phyloP scores from a whole-genome alignment of 176 grass and related monocot genomes.

The Zizania latifolia region DNA sequence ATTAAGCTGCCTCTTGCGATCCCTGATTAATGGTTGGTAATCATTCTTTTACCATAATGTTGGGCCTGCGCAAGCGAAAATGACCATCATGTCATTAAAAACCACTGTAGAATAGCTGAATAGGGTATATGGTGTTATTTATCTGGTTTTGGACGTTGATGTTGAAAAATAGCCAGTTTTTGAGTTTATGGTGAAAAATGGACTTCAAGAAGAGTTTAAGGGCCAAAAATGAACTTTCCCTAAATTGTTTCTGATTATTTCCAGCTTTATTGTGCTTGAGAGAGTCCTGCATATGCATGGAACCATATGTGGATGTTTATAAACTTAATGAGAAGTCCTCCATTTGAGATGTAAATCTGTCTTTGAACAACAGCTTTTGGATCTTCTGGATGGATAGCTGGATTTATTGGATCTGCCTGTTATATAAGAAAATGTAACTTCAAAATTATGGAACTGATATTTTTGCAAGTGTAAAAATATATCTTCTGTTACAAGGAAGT shows the following conservation, averaged over 20 bases:
- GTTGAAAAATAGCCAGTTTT: too few relatives aligned
- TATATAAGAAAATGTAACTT: background rate
- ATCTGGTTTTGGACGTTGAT: too few relatives aligned
- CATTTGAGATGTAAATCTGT: background rate
- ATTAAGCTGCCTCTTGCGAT: background rate
- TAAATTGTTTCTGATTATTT: background rate
- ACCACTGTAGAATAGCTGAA: too few relatives aligned
- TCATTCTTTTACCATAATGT: constrained; percentile 13
- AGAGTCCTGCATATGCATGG: background rate
- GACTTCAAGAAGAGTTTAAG: background rate
- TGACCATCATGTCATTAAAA: too few relatives aligned
- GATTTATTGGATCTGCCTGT: background rate
- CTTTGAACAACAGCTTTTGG: background rate
- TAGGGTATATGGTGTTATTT: too few relatives aligned
- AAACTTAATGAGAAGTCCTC: background rate
- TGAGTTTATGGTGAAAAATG: too few relatives aligned
- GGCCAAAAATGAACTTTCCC: too few relatives aligned
- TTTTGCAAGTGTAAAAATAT: background rate
- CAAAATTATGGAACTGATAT: background rate
- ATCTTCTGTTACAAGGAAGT: background rate
- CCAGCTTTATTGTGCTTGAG: background rate
- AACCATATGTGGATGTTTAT: background rate
- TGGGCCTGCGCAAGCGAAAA: too few relatives aligned
- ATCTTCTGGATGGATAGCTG: background rate
- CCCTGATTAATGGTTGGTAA: background rate